Percentiles rank a stretch among this genome's conserved stretches.
phyloP scores from a whole-genome alignment of 2,329 filamentous ascomycete genomes.

The Neonectria neomacrospora region DNA sequence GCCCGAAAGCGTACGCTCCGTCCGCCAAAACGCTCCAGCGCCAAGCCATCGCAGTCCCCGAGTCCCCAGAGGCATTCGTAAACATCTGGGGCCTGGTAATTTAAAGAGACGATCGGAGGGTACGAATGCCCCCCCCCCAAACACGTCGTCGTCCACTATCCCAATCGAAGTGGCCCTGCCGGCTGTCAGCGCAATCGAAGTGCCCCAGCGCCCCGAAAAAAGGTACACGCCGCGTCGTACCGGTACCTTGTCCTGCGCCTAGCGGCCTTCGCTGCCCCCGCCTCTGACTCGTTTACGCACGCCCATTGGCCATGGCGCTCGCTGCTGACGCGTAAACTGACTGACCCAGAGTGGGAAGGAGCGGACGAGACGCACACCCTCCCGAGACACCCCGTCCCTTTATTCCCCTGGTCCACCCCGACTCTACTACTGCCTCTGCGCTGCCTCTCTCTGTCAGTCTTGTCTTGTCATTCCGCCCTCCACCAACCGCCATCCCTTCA shows the following conservation, averaged over 20 bases:
- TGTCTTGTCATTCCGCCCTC: constrained; percentile 36
- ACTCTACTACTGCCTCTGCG: constrained; percentile 37
- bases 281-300: constrained; percentile 25
- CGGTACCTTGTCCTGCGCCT: constrained; percentile 43
- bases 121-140: not conserved
- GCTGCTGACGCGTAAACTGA: constrained; percentile 54
- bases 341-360: constrained; percentile 43
- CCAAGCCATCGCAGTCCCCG: constrained; percentile 2
- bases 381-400: constrained; percentile 49
- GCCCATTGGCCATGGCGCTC: constrained; percentile 46
- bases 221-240: constrained; percentile 39
- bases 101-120: constrained; percentile 24
- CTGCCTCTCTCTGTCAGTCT: constrained; percentile 32
- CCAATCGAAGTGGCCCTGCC: constrained; percentile 9
- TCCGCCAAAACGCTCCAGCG: constrained; percentile 6
- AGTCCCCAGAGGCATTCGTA: constrained; percentile 19
- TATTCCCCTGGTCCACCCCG: constrained; percentile 49
- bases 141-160: not conserved
- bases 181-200: constrained; percentile 6
- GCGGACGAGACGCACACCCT: constrained; percentile 45
- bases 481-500: constrained; percentile 41
- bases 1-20: constrained; percentile 12
- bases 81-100: constrained; percentile 24
- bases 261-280: constrained; percentile 34
- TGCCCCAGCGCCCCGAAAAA: constrained; percentile 14